A percentile compares a stretch with the other conserved stretches of the same genome.
Conservation (phyloP, 345 rosid species). For the Gossypium sturtianum region DNA sequence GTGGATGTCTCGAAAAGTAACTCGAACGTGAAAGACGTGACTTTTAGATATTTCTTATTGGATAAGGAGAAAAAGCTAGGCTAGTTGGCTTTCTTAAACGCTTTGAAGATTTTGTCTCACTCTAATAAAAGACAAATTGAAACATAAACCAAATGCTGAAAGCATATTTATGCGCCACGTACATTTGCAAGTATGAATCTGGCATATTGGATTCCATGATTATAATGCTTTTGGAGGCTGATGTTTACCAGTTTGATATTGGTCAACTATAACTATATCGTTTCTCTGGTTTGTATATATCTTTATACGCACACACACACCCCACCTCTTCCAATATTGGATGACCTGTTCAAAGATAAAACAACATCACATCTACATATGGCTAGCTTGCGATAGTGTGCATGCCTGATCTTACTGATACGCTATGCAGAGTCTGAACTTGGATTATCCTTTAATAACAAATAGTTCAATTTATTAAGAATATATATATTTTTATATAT, state of each 20-base stretch:
- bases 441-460: too few relatives aligned
- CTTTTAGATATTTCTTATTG: background rate
- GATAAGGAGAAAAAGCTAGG: background rate
- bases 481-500: background rate
- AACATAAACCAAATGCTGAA: background rate
- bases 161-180: background rate
- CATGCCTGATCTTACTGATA: background rate
- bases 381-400: constrained; percentile 12
- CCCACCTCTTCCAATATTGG: background rate
- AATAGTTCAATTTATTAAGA: too few relatives aligned
- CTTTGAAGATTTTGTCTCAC: background rate
- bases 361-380: background rate
- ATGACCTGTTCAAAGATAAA: constrained; percentile 1
- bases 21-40: background rate
- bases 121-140: background rate
- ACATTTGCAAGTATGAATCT: background rate
- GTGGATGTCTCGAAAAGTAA: constrained; percentile 1
- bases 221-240: background rate
- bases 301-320: too few relatives aligned
- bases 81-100: background rate
- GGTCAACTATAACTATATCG: background rate
- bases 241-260: background rate
- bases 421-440: background rate
- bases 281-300: constrained; percentile 6
- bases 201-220: background rate